Conservation (phyloP, 768 basidiomycete genomes). For the Lactarius hatsudake region DNA sequence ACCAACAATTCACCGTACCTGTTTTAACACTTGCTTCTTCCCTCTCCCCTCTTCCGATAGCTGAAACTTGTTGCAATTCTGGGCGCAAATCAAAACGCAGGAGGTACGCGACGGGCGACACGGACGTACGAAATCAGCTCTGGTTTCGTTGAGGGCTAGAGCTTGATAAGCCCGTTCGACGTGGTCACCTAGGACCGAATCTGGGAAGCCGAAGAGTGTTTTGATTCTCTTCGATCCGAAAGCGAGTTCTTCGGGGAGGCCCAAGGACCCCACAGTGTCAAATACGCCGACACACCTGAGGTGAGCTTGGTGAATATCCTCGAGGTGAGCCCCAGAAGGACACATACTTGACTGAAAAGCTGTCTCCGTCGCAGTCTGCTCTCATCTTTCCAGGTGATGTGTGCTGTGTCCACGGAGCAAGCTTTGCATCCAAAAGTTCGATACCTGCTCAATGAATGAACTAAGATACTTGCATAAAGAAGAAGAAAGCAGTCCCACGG, state of each 20-base stretch:
- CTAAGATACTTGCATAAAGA: background rate
- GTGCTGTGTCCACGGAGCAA: conserved; percentile 54
- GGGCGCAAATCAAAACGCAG: conserved; percentile 6
- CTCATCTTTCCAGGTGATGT: conserved; percentile 53
- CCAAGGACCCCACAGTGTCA: conserved; percentile 74
- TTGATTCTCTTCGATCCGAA: conserved; percentile 42
- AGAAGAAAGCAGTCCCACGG: conserved; percentile 35
- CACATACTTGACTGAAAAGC: conserved; percentile 62
- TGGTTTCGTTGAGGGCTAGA: conserved; percentile 63
- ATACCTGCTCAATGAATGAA: conserved; percentile 34
- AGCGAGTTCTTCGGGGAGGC: conserved; percentile 64
- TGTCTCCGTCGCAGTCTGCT: conserved; percentile 43
- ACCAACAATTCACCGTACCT: conserved; percentile 40
- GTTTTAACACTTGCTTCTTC: conserved; percentile 60
- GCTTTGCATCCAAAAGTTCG: conserved; percentile 40
- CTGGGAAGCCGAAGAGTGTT: conserved; percentile 64
- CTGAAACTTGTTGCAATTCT: conserved; percentile 64
- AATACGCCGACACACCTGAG: conserved; percentile 67
- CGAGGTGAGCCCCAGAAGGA: background rate
- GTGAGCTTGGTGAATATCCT: conserved; percentile 8
- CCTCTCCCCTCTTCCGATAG: conserved; percentile 50
- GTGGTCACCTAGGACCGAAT: conserved; percentile 57
- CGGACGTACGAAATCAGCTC: conserved; percentile 61
- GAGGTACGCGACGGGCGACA: background rate
- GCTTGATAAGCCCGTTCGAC: conserved; percentile 67